Evolutionary conservation across 1,139 yeast genomes (phyloP).

Genomic region (Scheffersomyces stambukii): DNA sequence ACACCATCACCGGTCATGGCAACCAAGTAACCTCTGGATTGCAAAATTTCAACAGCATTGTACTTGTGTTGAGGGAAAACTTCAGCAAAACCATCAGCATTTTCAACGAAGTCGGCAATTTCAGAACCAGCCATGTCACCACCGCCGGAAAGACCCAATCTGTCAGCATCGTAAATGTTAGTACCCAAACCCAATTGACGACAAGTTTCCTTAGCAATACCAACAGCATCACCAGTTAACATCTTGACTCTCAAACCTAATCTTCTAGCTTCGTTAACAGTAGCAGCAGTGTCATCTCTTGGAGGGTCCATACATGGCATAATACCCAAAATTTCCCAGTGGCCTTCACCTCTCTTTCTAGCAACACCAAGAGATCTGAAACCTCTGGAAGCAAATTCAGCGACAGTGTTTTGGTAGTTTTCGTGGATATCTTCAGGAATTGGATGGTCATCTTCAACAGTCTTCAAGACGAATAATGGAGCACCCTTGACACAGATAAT

Average conservation of each 20-base stretch:
- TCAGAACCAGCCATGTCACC: constrained; percentile 97
- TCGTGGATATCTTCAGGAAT: constrained; percentile 94
- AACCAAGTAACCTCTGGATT: constrained; percentile 90
- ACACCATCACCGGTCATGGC: constrained; percentile 99
- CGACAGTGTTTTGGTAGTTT: constrained; percentile 94
- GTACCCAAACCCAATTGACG: constrained; percentile 97
- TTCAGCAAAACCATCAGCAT: constrained; percentile 96
- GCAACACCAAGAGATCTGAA: constrained; percentile 99
- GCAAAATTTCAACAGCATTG: constrained; percentile 86
- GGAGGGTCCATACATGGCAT: constrained; percentile 99
- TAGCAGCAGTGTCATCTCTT: constrained; percentile 96
- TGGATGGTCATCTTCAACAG: constrained; percentile 95
- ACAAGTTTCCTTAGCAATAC: constrained; percentile 98
- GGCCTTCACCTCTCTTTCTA: constrained; percentile 98
- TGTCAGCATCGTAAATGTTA: constrained; percentile 95
- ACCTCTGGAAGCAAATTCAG: constrained; percentile 97
- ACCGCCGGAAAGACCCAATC: constrained; percentile 94
- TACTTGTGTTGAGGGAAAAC: constrained; percentile 97
- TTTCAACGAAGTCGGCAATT: constrained; percentile 92
- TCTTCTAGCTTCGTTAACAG: constrained; percentile 88
- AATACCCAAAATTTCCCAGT: constrained; percentile 97
- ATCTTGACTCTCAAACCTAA: constrained; percentile 95
- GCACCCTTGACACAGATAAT: constrained; percentile 98
- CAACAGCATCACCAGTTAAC: constrained; percentile 99
- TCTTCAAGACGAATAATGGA: constrained; percentile 89